Conservation (phyloP, 1,284 basidiomycete genomes). For the Polyporus tsugae region DNA sequence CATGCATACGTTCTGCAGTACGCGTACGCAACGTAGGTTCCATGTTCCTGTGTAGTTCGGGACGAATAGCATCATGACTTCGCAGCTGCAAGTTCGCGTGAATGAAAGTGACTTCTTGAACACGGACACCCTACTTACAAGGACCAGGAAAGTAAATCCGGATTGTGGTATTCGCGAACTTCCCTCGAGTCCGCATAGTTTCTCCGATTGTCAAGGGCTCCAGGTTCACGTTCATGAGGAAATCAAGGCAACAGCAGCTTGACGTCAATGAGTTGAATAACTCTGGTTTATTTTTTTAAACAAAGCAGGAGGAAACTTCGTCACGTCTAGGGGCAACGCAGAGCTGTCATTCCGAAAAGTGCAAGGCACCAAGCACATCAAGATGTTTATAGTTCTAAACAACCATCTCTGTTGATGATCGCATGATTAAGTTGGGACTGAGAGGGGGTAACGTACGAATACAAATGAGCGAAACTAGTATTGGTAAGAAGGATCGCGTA, state of each 20-base stretch:
- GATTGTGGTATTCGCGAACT: no score
- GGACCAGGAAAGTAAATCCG: not conserved
- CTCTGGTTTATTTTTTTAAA: not conserved
- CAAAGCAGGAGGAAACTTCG: not conserved
- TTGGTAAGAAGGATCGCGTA: not conserved
- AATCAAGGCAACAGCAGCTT: no score
- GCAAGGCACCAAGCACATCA: not conserved
- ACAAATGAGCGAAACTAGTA: not conserved
- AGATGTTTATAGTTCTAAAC: not conserved
- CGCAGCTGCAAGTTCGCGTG: not conserved
- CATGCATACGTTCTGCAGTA: no score
- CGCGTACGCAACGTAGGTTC: no score
- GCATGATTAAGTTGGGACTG: not conserved
- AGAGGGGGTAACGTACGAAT: slow-evolving; percentile 4
- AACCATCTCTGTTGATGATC: not conserved
- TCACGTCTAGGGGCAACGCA: not conserved
- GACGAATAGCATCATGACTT: not conserved
- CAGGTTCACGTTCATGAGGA: not conserved
- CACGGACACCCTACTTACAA: not conserved
- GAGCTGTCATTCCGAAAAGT: not conserved
- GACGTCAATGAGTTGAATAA: no score
- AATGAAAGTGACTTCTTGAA: not conserved
- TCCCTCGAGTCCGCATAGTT: not conserved
- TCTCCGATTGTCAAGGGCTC: not conserved
- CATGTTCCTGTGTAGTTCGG: no score